Evolutionary conservation across 1,139 yeast species (phyloP).

Genomic region (Pichia sp.): DNA sequence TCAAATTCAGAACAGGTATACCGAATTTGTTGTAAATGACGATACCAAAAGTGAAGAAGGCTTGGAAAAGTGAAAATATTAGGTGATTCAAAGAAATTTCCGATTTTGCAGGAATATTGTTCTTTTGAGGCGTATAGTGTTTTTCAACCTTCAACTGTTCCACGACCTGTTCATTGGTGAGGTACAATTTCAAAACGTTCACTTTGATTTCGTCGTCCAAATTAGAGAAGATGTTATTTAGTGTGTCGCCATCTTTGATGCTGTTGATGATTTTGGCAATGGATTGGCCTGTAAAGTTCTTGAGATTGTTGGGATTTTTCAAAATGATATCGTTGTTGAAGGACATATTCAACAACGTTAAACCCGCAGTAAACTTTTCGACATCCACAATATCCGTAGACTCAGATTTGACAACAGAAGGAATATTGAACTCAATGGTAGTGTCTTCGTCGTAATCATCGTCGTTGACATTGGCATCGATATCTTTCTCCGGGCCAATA

Average conservation of each 20-base stretch:
- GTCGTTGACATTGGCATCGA: not conserved
- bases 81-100: too few species aligned
- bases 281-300: slow-evolving; percentile 11
- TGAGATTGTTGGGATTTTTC: slow-evolving; percentile 6
- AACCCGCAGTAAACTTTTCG: slow-evolving; percentile 4
- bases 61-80: not conserved
- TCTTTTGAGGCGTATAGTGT: too few species aligned
- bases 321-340: slow-evolving; percentile 12
- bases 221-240: slow-evolving; percentile 6
- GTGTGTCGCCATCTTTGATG: slow-evolving; percentile 6
- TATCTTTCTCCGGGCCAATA: too few species aligned
- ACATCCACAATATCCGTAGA: not conserved
- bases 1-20: not conserved
- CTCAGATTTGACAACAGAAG: not conserved
- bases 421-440: too few species aligned
- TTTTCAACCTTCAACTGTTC: too few species aligned
- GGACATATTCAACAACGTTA: slow-evolving; percentile 13
- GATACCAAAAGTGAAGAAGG: not conserved
- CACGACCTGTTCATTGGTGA: not conserved
- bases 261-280: slow-evolving; percentile 11
- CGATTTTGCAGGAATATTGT: not conserved
- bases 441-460: not conserved
- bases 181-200: not conserved
- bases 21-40: not conserved
- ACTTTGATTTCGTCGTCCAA: slow-evolving; percentile 9